Percentiles rank a stretch among this genome's conserved stretches.
Evolutionary conservation across 2,329 filamentous ascomycete species (phyloP).

Genomic region (Diaporthe sp.): DNA sequence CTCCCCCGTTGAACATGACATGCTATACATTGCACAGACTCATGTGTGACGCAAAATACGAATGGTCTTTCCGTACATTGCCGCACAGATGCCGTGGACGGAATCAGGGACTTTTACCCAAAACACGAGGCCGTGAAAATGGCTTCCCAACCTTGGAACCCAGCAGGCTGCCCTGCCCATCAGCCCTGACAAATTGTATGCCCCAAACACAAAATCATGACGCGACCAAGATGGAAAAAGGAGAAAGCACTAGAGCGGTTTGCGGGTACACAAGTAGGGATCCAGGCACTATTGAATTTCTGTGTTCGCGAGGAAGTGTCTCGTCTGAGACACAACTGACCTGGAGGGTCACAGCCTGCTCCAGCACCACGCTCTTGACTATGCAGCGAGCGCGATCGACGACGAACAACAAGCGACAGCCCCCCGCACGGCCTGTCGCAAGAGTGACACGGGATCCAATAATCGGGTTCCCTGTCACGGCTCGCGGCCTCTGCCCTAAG

Average conservation of each 20-base stretch:
- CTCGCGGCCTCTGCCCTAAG: conserved; percentile 9
- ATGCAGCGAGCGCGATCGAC: conserved; percentile 1
- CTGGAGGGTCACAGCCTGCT: neutral
- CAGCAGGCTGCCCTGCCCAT: neutral
- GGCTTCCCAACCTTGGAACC: conserved; percentile 8
- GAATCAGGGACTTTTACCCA: conserved; percentile 8
- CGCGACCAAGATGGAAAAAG: conserved; percentile 1
- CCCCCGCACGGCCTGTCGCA: neutral
- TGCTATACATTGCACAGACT: conserved; percentile 22
- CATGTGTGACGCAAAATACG: conserved; percentile 25
- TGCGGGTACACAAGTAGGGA: conserved; percentile 23
- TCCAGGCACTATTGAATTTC: conserved; percentile 12
- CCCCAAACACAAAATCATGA: neutral
- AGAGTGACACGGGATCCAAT: conserved; percentile 27
- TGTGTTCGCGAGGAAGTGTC: neutral
- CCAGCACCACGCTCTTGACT: neutral
- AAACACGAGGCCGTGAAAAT: conserved; percentile 15
- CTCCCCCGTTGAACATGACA: conserved; percentile 4
- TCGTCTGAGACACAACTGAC: conserved; percentile 7
- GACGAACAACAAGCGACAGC: conserved; percentile 1
- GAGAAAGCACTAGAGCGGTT: conserved; percentile 5
- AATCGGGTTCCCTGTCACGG: conserved; percentile 12
- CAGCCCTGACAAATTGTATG: neutral
- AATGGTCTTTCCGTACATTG: neutral
- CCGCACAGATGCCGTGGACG: conserved; percentile 2